Evolutionary conservation across 768 basidiomycete species (phyloP), one percentile per base, ranked within the genome.

Genomic region (Suillus variegatus): DNA sequence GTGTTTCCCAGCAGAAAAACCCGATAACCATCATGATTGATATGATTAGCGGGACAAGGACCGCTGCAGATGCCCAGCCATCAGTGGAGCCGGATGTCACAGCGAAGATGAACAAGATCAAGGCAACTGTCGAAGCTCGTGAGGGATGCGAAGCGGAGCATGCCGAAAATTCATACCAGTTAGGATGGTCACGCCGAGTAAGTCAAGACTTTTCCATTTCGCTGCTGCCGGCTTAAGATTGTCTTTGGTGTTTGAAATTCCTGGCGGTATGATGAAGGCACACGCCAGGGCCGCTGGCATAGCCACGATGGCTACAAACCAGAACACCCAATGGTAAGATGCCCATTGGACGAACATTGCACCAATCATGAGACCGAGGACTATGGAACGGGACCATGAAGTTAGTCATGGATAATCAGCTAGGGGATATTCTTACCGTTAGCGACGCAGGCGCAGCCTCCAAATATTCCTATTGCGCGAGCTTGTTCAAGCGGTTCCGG

Each of bases 1-100:
- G 52, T 10, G 79, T 73, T 67, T 88, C 85, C 80, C 82, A 87
- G 60, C 78, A 74, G 73, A 88, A 84, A 76, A 88, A 88, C 1
- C 62, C 73, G 35, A 73, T 67, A 40, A 75, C 69, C 13, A 83
- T 66, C 10, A 80, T 41, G 64, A 84, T 70, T 6, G 85, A 82
- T 41, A 86, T 67, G 10, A 85, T 71, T 41, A 88, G 74, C 0
- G 84, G 81, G 6, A 74, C 77, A 57, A 87, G 71, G 62, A 86
- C 83, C 14, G 72, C 66, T 6, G 83, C 78, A 1, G 78, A 72
- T 6, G 70, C 72, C 87, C 87, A 88, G 28, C 86, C 85, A 54
- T 72, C 73, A 20, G 78, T 77, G 8, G 87, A 80, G 25, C 83
- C 85, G 40, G 79, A 78, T 0, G 80, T 83, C n/a, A 82, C 70